phyloP scores from a whole-genome alignment of 2,329 filamentous ascomycete genomes.

The Aspergillus awamori region DNA sequence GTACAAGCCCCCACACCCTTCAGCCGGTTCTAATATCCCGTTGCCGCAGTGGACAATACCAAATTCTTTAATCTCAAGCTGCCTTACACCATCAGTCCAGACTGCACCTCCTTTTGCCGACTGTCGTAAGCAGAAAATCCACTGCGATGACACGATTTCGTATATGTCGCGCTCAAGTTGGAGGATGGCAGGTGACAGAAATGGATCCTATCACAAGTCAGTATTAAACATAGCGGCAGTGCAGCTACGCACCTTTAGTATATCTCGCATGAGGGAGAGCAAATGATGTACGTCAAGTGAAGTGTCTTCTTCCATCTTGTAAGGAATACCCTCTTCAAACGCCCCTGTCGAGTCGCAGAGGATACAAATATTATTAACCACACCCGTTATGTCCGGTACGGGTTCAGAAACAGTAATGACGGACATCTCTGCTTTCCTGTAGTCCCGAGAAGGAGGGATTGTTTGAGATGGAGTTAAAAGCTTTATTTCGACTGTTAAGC shows the following conservation, averaged over 20 bases:
- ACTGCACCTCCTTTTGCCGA: background rate
- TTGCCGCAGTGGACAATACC: background rate
- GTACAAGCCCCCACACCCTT: background rate
- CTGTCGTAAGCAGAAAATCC: background rate
- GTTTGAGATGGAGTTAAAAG: background rate
- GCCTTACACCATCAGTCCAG: background rate
- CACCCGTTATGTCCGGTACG: background rate
- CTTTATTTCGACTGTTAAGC: too few relatives aligned
- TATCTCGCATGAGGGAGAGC: background rate
- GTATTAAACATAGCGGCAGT: background rate
- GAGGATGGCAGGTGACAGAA: background rate
- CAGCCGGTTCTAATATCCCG: background rate
- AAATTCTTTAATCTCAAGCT: background rate
- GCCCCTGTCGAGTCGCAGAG: background rate
- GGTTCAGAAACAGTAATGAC: background rate
- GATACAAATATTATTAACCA: background rate
- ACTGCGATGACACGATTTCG: background rate
- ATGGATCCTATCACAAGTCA: background rate
- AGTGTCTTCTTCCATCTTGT: background rate
- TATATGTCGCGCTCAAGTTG: background rate
- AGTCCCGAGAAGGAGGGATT: background rate
- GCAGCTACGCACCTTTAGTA: background rate
- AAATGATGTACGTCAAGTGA: background rate
- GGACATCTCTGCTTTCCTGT: background rate
- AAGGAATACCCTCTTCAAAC: background rate